phyloP scores from a whole-genome alignment of 139 green algal species.

The Zygnema circumcarinatum region DNA sequence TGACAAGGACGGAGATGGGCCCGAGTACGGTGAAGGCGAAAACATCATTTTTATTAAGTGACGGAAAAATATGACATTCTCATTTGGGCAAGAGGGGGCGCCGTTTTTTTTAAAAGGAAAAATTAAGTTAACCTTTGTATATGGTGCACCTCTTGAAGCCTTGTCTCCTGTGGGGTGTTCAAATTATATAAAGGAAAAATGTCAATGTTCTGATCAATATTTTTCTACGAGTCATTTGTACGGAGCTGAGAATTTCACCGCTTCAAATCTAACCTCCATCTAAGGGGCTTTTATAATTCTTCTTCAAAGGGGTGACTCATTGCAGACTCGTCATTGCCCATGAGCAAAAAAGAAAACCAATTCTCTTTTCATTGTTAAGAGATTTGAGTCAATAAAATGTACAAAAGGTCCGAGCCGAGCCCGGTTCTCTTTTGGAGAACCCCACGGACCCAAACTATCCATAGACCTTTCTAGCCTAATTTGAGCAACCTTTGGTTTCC shows the following conservation, averaged over 20 bases:
- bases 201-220: neutral
- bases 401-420: too few species aligned
- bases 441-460: too few species aligned
- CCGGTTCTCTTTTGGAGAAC: too few species aligned
- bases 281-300: too few species aligned
- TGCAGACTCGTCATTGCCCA: too few species aligned
- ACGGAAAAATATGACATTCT: neutral
- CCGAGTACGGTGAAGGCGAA: slow-evolving; percentile 34
- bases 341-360: too few species aligned
- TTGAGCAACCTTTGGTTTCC: too few species aligned
- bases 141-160: neutral
- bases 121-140: neutral
- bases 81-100: too few species aligned
- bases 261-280: neutral
- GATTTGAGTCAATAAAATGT: too few species aligned
- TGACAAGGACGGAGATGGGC: slow-evolving; percentile 17
- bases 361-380: too few species aligned
- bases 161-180: neutral
- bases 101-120: neutral
- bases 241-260: neutral
- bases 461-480: too few species aligned
- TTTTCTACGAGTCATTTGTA: neutral
- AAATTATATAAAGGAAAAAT: neutral
- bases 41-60: slow-evolving; percentile 32
- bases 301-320: too few species aligned